These are phyloP conservation scores for Alternaria postmessia DNA, from an alignment of 2,329 filamentous ascomycete species.

Conservation along the genomic window DNA sequence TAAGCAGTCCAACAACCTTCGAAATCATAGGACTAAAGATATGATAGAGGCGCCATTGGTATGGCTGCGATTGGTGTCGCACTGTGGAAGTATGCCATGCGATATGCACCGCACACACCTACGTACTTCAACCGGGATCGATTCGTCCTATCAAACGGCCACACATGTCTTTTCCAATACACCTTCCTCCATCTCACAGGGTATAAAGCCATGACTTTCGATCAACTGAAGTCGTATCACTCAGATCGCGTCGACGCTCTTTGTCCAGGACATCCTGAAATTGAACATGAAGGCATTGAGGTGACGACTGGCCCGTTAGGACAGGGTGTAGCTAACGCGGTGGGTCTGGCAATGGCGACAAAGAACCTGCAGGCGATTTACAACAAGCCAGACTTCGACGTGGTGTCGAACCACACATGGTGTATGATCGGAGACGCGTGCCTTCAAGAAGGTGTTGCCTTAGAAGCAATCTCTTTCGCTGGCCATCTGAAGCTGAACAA, in stretches of 20 bases:
- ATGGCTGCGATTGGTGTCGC: conserved; percentile 70
- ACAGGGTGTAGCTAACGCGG: conserved; percentile 66
- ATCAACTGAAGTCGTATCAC: conserved; percentile 65
- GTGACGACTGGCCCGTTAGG: conserved; percentile 68
- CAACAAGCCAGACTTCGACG: conserved; percentile 57
- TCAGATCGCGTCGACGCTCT: conserved; percentile 57
- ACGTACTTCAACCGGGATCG: conserved; percentile 69
- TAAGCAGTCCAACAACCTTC: conserved; percentile 36
- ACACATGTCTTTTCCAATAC: conserved; percentile 64
- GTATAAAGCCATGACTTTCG: conserved; percentile 63
- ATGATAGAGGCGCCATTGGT: conserved; percentile 54
- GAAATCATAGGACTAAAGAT: not conserved
- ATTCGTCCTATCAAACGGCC: conserved; percentile 69
- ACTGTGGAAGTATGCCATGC: conserved; percentile 70
- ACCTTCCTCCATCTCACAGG: conserved; percentile 61
- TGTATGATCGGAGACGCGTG: conserved; percentile 66
- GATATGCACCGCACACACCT: conserved; percentile 64
- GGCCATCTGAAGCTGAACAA: conserved; percentile 66
- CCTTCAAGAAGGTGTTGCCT: conserved; percentile 65
- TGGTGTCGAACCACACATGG: conserved; percentile 62
- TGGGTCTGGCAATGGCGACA: conserved; percentile 60
- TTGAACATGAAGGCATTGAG: conserved; percentile 65
- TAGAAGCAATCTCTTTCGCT: conserved; percentile 66
- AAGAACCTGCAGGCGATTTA: conserved; percentile 69
- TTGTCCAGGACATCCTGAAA: conserved; percentile 65